phyloP scores from a whole-genome alignment of 2,329 filamentous ascomycete genomes.

The Ophiostoma australiae region DNA sequence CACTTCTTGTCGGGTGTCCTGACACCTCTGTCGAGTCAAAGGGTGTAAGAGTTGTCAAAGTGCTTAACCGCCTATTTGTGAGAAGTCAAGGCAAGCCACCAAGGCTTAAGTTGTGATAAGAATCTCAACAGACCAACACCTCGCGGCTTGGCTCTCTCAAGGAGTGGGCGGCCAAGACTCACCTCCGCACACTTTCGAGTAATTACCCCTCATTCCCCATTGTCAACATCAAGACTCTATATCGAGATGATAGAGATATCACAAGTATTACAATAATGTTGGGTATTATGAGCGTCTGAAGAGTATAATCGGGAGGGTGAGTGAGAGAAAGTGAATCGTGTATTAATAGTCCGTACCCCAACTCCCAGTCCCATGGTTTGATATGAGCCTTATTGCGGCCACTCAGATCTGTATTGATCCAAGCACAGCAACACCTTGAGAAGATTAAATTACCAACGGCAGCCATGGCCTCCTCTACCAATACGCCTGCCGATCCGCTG shows the following conservation, averaged over 20 bases:
- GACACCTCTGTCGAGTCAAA: not conserved
- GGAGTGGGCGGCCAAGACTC: not conserved
- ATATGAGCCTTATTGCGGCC: not conserved
- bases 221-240: not conserved
- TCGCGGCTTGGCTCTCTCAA: not conserved
- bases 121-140: not conserved
- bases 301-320: not conserved
- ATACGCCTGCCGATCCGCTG: not conserved
- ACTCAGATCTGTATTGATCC: not conserved
- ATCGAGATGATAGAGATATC: not conserved
- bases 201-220: constrained; percentile 2
- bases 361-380: not conserved
- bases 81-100: not conserved
- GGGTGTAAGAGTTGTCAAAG: not conserved
- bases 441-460: not conserved
- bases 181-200: not conserved
- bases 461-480: not conserved
- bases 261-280: not conserved
- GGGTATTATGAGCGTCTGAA: not conserved
- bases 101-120: not conserved
- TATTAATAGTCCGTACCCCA: not conserved
- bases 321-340: not conserved
- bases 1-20: not conserved
- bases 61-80: not conserved
- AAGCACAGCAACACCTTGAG: not conserved